Base-by-base conservation (phyloP, 202 grass and related monocot species). In the Panicum hallii region DNA sequence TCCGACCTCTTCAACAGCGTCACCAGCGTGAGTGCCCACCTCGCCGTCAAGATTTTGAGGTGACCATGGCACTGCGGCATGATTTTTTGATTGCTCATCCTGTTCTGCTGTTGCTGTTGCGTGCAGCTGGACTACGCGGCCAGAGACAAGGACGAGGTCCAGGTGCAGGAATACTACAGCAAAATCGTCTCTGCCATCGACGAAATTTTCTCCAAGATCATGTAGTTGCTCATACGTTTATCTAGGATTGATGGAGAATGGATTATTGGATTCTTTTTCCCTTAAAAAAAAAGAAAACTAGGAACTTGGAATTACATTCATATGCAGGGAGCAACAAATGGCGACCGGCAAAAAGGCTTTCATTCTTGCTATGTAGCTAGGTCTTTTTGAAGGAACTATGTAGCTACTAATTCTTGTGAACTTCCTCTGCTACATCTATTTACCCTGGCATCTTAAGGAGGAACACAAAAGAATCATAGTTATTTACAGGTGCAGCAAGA, bases 1-100 rank as follows among this genome's bases (percentile, higher is more conserved):
- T 94, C 86, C 81, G 16, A 86, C 75, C 86, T 99, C 82, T 99
- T 99, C 79, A 90, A 99, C 85, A 92, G 48, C 77, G 93, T 92
- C 63, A 92, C 88, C 4, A 85, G n/a, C 46, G 93, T 92, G 64
- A 83, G 86, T 19, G 28, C 36, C n/a, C 67, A 2, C 17, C 10
- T 30, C 42, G 41, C 11, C 5, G 0, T 12, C 22, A n/a, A 58
- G 54, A 56, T 56, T 56, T 56, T n/a, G 19, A 56, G 17, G 15
- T 45, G 43, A 45, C 6, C 64, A n/a, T 68, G 65, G 11, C 63
- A 48, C 14, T 23, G 40, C 5, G 22, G 20, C 41, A 1, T 23
- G 12, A 10, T 20, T 7, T 28, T 20, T 7, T 28, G 14, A 11
- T 0, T 52, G 38, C 48, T 79, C 7, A 82, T 75, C 36, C 22